Conservation (phyloP, 495 filamentous ascomycete species). For the Xylaria cubensis region DNA sequence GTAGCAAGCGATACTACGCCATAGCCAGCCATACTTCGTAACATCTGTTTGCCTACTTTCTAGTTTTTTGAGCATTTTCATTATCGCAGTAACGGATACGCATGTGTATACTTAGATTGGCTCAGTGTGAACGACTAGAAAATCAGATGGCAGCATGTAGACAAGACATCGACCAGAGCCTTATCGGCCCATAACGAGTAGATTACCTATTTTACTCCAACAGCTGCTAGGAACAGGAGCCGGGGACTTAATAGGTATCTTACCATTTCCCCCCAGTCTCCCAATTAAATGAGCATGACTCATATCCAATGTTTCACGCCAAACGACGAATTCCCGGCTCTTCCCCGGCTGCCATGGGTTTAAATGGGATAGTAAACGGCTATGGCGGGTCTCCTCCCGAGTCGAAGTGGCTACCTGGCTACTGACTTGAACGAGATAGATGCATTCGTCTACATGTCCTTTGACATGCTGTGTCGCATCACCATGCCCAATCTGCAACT, state of each 20-base stretch:
- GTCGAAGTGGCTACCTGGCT: background rate
- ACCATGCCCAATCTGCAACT: background rate
- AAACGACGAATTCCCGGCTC: conserved; percentile 24
- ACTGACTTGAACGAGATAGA: background rate
- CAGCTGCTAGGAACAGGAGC: conserved; percentile 24
- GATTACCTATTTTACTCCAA: background rate
- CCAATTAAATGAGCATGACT: conserved; percentile 39
- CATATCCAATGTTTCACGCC: conserved; percentile 33
- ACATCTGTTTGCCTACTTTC: background rate
- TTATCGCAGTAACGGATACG: background rate
- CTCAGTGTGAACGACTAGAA: background rate
- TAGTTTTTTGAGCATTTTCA: background rate
- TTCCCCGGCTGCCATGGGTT: conserved; percentile 13
- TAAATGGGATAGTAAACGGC: conserved; percentile 20
- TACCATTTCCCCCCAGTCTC: conserved; percentile 34
- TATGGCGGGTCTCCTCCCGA: conserved; percentile 1
- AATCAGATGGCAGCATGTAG: conserved; percentile 7
- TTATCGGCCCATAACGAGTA: conserved; percentile 18
- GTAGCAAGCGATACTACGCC: background rate
- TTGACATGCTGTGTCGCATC: background rate
- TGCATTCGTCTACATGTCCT: conserved; percentile 13
- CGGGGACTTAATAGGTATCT: conserved; percentile 15
- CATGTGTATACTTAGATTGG: background rate
- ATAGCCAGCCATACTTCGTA: background rate
- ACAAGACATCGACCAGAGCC: conserved; percentile 8